Base-by-base conservation (phyloP, 148 eudicot genomes). In the Vaccinium vitisidaea region DNA sequence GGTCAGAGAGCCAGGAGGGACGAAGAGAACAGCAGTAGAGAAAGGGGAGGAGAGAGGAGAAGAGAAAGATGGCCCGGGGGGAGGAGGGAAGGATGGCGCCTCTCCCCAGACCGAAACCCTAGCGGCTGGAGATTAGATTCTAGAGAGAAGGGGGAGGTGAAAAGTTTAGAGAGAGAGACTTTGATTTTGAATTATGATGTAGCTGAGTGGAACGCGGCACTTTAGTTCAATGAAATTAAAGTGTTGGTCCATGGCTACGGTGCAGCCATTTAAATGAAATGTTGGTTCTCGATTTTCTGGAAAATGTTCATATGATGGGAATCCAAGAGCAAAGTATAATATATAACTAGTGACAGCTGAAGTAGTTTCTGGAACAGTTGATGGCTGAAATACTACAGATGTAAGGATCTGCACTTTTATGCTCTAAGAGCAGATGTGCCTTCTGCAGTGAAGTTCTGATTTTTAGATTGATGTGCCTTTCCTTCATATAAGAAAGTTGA, bases 241-340 rank as follows among this genome's bases (percentile, higher is more conserved):
- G 77, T 6, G 49, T 6, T 73, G 48, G 77, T 36, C 49, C 19
- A 6, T 16, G 77, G 19, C 77, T 32, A 21, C 36, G 36, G 77
- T 73, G 77, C 49, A 15, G 77, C 77, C 49, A 73, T 73, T 73
- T 73, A 21, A 36, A 36, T 8, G 79, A 48, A 21, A 76, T n/a
- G 56, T 43, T 75, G n/a, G 27, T 46, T 43, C 19, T 21, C 5
- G 54, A 19, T 76, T 49, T 48, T 8, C 16, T 76, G 74, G 30
- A 76, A 19, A 48, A 76, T 76, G 80, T 76, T 3, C 32, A 48
- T 21, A 48, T 76, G 16, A 48, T n/a, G 55, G 80, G 11, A 76
- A 21, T n/a, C 56, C 8, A 76, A n/a, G 80, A 76, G 80, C 50
- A 76, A 12, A 76, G 12, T 21, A 76, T 46, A n/a, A 13, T 76